Base-by-base conservation (phyloP, 225 moss, liverwort and hornwort genomes). In the Asterella californica region DNA sequence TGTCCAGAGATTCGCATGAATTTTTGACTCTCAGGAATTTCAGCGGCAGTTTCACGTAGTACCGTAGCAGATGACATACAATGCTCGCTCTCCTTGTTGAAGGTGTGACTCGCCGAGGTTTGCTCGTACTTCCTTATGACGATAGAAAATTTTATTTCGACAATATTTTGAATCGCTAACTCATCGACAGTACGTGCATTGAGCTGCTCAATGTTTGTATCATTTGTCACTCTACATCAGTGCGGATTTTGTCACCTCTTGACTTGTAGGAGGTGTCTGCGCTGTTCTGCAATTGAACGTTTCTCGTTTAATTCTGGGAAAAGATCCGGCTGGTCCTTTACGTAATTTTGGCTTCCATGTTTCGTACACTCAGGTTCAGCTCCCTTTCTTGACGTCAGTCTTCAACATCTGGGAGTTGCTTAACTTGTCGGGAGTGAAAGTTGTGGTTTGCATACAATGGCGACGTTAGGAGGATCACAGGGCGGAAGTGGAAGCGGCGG, bases 401-500 rank as follows among this genome's bases (percentile, higher is more conserved):
- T 29, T n/a, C 74, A 59, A 59, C 57, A 76, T 76, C 80, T 67
- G 53, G 38, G 65, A 52, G 50, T 53, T 17, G 30, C 33, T 55
- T 42, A 50, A 32, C 25, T 77, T 38, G 24, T 25, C 32, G 70
- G 55, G 69, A 72, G 77, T 77, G 63, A 2, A 29, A 18, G 38
- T 29, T 15, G 46, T 63, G n/a, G 38, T 27, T 46, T 37, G 27
- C n/a, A 48, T 38, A 19, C 67, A 79, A 86, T 86, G 86, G 83
- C 86, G 71, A 76, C 81, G 12, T 48, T 57, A 48, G 79, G 79
- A 33, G 84, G 84, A 53, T 82, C 87, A 63, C 84, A 77, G 74
- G 84, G 79, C 57, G 83, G 81, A 19, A 83, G 61, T 82, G 87
- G 81, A 80, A 79, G 80, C 59, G 84, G 70, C 37, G 72, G 81